Evolutionary conservation across 108 stramenopile genomes (phyloP).

Genomic region (Bacterosira constricta): DNA sequence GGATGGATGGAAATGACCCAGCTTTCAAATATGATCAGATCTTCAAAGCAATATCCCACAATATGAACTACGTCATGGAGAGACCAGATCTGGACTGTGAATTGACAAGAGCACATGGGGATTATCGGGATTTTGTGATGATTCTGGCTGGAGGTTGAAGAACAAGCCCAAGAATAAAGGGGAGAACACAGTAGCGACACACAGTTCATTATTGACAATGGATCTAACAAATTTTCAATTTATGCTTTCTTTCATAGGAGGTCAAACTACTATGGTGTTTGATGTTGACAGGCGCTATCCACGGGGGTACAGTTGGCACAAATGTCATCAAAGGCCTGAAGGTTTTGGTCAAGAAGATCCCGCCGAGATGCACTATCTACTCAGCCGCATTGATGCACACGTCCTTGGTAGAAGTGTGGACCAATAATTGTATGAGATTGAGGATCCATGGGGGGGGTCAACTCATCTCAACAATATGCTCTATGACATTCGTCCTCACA

Average conservation of each 20-base stretch:
- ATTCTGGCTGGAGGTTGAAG: not conserved
- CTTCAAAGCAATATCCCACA: slow-evolving; percentile 1
- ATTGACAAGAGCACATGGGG: slow-evolving; percentile 24
- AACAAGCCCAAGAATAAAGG: not conserved
- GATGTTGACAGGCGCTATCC: not conserved
- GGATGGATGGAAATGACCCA: not conserved
- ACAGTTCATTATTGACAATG: too few relatives aligned
- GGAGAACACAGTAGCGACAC: too few relatives aligned
- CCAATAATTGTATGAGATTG: not conserved
- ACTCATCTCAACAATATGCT: not conserved
- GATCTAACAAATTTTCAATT: too few relatives aligned
- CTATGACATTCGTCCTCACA: not conserved
- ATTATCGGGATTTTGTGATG: slow-evolving; percentile 1
- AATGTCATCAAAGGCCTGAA: not conserved
- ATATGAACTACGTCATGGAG: slow-evolving; percentile 1
- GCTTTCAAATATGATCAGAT: slow-evolving; percentile 12
- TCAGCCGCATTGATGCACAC: not conserved
- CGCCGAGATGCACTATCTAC: not conserved
- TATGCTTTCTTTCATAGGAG: not conserved
- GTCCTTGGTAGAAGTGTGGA: not conserved
- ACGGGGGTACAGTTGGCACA: slow-evolving; percentile 1
- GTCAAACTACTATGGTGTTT: too few relatives aligned
- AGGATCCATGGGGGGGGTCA: too few relatives aligned
- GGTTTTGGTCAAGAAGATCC: not conserved
- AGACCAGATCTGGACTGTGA: not conserved